Evolutionary conservation across 805 yeast genomes (phyloP).

Genomic region (Metschnikowia henanensis): DNA sequence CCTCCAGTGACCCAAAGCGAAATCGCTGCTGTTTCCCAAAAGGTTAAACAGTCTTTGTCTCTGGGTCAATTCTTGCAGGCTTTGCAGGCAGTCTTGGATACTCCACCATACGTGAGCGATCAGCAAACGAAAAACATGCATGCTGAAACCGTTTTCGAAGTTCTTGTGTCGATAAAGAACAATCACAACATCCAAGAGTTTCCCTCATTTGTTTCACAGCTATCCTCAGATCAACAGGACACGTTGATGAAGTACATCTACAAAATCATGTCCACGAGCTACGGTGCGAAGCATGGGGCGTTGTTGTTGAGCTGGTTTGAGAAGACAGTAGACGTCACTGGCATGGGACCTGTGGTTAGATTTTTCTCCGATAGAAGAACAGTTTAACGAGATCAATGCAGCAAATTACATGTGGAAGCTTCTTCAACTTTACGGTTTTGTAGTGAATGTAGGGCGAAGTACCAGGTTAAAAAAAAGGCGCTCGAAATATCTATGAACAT

Average conservation of each 20-base stretch:
- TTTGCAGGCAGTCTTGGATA: conserved; percentile 57
- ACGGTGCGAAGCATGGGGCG: conserved; percentile 86
- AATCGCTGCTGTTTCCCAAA: conserved; percentile 52
- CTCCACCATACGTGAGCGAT: conserved; percentile 84
- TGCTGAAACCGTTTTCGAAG: conserved; percentile 58
- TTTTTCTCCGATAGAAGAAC: conserved; percentile 84
- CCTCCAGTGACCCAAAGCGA: conserved; percentile 48
- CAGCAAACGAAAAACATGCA: conserved; percentile 50
- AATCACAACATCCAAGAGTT: conserved; percentile 68
- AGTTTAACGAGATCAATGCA: conserved; percentile 37
- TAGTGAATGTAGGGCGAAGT: too few species aligned
- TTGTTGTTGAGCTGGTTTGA: conserved; percentile 89
- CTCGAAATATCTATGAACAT: neutral
- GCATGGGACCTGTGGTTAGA: conserved; percentile 87
- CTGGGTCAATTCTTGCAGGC: conserved; percentile 75
- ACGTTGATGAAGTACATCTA: conserved; percentile 81
- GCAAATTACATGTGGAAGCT: neutral
- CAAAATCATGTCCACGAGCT: conserved; percentile 75
- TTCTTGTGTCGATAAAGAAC: conserved; percentile 53
- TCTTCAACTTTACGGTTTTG: too few species aligned
- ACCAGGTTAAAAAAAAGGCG: too few species aligned
- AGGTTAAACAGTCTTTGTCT: conserved; percentile 61
- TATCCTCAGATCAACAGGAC: conserved; percentile 68
- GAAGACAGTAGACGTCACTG: conserved; percentile 78
- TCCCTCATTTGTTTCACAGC: conserved; percentile 53